phyloP scores from a whole-genome alignment of 805 yeast genomes.

The Candida boleticola region DNA sequence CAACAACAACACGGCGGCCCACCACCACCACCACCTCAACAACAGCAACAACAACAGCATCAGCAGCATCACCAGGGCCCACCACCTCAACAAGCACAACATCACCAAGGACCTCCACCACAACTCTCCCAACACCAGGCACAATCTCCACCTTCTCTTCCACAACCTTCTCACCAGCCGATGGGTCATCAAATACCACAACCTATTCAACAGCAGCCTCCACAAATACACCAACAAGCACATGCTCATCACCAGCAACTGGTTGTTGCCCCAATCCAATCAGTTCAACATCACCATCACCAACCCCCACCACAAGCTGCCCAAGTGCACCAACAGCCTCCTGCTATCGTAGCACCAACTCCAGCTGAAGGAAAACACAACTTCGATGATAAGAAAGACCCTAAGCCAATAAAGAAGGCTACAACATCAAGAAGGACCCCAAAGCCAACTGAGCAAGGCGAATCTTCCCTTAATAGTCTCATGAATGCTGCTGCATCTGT shows the following conservation, averaged over 20 bases:
- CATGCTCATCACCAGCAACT: slow-evolving; percentile 15
- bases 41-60: slow-evolving; percentile 9
- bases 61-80: slow-evolving; percentile 7
- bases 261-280: slow-evolving; percentile 2
- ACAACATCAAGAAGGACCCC: slow-evolving; percentile 10
- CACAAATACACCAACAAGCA: slow-evolving; percentile 5
- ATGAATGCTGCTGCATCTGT: slow-evolving; percentile 1
- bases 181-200: slow-evolving; percentile 2
- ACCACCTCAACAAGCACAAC: slow-evolving; percentile 10
- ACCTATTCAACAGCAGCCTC: slow-evolving; percentile 11
- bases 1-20: slow-evolving; percentile 9
- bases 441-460: slow-evolving; percentile 4
- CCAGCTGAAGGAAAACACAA: slow-evolving; percentile 28
- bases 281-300: slow-evolving; percentile 2
- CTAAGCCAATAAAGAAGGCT: slow-evolving; percentile 24
- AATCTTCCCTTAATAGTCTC: slow-evolving; percentile 1
- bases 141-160: slow-evolving; percentile 2
- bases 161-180: slow-evolving; percentile 1
- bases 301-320: slow-evolving; percentile 6
- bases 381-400: slow-evolving; percentile 37
- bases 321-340: slow-evolving; percentile 3
- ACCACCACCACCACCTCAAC: slow-evolving; percentile 7
- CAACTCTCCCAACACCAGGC: slow-evolving; percentile 5
- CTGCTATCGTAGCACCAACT: background rate
- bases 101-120: slow-evolving; percentile 11